Base-by-base conservation (phyloP, 2,329 filamentous ascomycete species). In the Paecilomyces variotii region DNA sequence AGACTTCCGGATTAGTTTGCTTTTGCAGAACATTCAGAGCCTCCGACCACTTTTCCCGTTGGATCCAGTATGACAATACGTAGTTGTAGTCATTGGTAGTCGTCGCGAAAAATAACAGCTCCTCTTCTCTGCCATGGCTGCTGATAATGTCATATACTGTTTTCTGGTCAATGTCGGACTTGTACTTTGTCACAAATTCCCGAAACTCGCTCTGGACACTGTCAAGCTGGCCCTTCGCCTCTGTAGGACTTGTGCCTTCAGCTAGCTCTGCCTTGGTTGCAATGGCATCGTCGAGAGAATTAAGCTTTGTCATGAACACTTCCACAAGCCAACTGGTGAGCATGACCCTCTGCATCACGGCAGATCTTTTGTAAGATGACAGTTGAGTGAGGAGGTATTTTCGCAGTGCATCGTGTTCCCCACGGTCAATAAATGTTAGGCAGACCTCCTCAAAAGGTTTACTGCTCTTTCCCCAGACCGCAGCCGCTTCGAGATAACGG, bases 381-480 rank as follows among this genome's bases (percentile, higher is more conserved):
- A 99, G 79, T 74, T 96, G 97, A 0, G 91, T 89, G 25, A 93
- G 74, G 3, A 99, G 81, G 68, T 99, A 99, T 68, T 90, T 93
- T 54, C 93, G 85, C 63, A 99, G 76, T 1, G 94, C 93, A 77
- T 97, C 93, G 58, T 91, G 88, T 72, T 97, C 91, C 45, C 87
- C 87, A 63, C 89, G 88, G 74, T 97, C 92, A 64, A 99, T 92
- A 68, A 99, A 89, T 1, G 86, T 87, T 35, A 99, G 80, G 25
- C 92, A 92, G 53, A 99, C 93, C 70, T 99, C 91, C 71, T 99
- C 94, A 65, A 99, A 99, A 0, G 91, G 87, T 77, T 97, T 97
- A 71, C 90, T 97, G 75, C 94, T 97, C 72, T 91, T 91, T 11
- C 94, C 94, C 72, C 96, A 97, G 1, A 97, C 85, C 9, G 85